Evolutionary conservation across 2,329 filamentous ascomycete genomes (phyloP), one percentile per base, ranked within the genome.

Genomic region (Trematosphaeria pertusa): DNA sequence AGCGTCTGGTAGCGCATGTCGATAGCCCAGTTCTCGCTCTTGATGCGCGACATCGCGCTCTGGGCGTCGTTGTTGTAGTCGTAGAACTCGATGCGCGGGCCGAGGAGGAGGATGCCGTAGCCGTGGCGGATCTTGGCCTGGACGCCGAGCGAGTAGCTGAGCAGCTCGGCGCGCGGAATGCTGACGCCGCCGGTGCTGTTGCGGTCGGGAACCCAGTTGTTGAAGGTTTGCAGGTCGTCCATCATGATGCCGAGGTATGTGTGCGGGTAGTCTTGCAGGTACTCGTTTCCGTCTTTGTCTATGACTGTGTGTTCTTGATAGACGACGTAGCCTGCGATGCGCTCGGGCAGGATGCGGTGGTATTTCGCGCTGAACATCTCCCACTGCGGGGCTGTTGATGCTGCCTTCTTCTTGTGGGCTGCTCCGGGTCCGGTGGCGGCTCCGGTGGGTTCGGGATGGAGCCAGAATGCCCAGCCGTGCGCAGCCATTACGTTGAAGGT

Each of bases 41-140:
- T 28, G 8, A 28, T 7, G 7, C 7, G 7, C 8, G 24, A 7
- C 12, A 8, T 28, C 8, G 8, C 24, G 24, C 12, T 12, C 24
- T 28, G 24, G 24, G 24, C 24, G 24, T 7, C 7, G 24, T 28
- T 7, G 12, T 28, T 22, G 37, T 54, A 69, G 5, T 35, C 30
- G 50, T 67, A 67, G 32, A 62, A 48, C 39, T 66, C 62, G 18
- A 69, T 42, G 4, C 46, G 48, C 3, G 52, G 44, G 3, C 66
- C 65, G 7, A 64, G 52, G 14, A 69, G 44, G 8, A 68, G 26
- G 15, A 67, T 55, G 9, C 52, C 62, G 22, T 56, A 46, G 10
- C 62, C 59, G 1, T 41, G 31, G 4, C 38, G 21, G 3, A 69
- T 50, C 1, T 51, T 43, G 3, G 53, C 58, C 1, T 43, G 19